Percentiles rank a stretch among this genome's conserved stretches.
Conservation (phyloP, 2,329 filamentous ascomycete genomes). For the Sclerotinia nivalis region DNA sequence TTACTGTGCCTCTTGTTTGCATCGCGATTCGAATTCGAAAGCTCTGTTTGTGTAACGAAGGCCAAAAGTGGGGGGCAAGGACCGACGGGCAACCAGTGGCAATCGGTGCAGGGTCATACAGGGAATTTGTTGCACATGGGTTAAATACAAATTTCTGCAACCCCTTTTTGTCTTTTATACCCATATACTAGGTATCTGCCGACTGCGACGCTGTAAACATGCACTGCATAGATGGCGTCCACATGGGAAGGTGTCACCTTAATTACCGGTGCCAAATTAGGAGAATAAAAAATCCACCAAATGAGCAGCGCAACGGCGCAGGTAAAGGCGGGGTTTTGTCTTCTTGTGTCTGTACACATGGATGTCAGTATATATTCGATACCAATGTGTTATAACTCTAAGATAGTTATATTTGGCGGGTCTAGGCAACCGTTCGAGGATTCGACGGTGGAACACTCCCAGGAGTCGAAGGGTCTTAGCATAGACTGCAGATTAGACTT, state of each 20-base stretch:
- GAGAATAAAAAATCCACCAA: not conserved
- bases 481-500: not conserved
- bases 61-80: not conserved
- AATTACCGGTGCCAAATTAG: not conserved
- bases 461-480: not conserved
- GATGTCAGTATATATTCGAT: not conserved
- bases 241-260: not conserved
- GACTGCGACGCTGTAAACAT: not conserved
- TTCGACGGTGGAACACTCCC: not conserved
- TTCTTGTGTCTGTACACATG: not conserved
- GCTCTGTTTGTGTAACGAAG: not conserved
- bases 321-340: not conserved
- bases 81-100: not conserved
- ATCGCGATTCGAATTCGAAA: not conserved
- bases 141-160: not conserved
- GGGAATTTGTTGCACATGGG: not conserved
- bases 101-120: not conserved
- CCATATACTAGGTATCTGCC: not conserved
- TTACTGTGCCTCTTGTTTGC: not conserved
- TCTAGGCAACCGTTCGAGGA: not conserved
- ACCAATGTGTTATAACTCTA: not conserved
- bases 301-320: not conserved
- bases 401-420: not conserved
- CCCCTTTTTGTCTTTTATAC: not conserved
- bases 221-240: not conserved